Conservation (phyloP, 1,139 yeast genomes). For the Protomyces lactucae-debilis region DNA sequence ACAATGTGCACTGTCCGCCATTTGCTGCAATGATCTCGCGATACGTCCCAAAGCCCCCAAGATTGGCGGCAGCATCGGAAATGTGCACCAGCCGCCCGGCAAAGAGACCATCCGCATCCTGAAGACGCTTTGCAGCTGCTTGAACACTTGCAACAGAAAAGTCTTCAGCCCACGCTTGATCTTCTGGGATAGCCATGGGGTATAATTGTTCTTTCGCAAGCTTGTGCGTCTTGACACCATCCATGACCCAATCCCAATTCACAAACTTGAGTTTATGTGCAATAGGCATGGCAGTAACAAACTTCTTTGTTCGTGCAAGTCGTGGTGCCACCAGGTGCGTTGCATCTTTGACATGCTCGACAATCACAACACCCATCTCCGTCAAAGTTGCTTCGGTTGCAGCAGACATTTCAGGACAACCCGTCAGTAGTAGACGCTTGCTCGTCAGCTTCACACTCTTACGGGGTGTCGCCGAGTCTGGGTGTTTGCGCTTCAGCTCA, state of each 20-base stretch:
- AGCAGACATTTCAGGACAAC: slow-evolving; percentile 30
- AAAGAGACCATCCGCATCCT: slow-evolving; percentile 43
- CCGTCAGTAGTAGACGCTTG: slow-evolving; percentile 33
- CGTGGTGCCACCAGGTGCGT: slow-evolving; percentile 61
- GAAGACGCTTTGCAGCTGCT: slow-evolving; percentile 36
- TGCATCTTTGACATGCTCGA: slow-evolving; percentile 38
- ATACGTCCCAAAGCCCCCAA: slow-evolving; percentile 60
- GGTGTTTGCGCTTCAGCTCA: slow-evolving; percentile 7
- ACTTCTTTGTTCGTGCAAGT: slow-evolving; percentile 77
- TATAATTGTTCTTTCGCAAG: neutral
- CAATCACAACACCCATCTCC: slow-evolving; percentile 37
- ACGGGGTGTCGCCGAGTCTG: slow-evolving; percentile 2
- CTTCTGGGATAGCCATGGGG: slow-evolving; percentile 6
- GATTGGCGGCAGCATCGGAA: slow-evolving; percentile 50
- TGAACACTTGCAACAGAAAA: slow-evolving; percentile 39
- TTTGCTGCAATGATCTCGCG: slow-evolving; percentile 57
- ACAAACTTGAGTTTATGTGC: slow-evolving; percentile 41
- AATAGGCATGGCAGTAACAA: slow-evolving; percentile 49
- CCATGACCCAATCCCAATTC: slow-evolving; percentile 18
- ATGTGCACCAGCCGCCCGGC: slow-evolving; percentile 51
- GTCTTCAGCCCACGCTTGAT: slow-evolving; percentile 14
- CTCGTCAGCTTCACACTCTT: neutral
- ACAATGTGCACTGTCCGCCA: slow-evolving; percentile 45
- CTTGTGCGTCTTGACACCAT: slow-evolving; percentile 8
- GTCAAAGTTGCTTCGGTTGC: slow-evolving; percentile 31